These are phyloP conservation scores for Mortierella sp. DNA, from an alignment of 371 early-diverging fungal genomes.

Conservation along the genomic window DNA sequence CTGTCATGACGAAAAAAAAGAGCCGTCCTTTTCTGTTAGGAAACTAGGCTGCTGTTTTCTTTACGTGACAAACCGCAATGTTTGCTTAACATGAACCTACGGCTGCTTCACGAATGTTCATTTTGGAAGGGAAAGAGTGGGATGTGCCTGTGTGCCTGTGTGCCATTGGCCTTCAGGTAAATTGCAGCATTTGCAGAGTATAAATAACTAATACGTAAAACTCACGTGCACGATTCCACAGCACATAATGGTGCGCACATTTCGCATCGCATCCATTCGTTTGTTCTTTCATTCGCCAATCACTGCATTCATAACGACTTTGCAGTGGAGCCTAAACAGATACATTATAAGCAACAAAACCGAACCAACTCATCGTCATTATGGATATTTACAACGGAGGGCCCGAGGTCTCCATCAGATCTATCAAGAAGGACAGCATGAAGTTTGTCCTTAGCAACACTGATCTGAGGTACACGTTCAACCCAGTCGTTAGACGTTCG, in stretches of 20 bases:
- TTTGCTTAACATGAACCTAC: no score
- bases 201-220: not conserved
- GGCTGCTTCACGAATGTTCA: no score
- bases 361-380: not conserved
- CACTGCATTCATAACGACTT: conserved; percentile 2
- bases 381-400: conserved; percentile 63
- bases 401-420: conserved; percentile 81
- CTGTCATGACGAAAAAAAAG: not conserved
- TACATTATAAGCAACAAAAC: not conserved
- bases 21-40: no score
- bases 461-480: conserved; percentile 73
- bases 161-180: no score
- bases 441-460: conserved; percentile 83
- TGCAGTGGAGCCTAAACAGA: conserved; percentile 9
- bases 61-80: no score
- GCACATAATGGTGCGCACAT: not conserved
- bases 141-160: no score
- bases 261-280: no score
- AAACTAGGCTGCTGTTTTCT: no score
- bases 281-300: conserved; percentile 2
- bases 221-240: not conserved
- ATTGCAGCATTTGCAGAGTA: not conserved
- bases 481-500: not conserved
- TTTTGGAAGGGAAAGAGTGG: no score
- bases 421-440: conserved; percentile 76